Percentiles rank a stretch among this genome's conserved stretches.
These are phyloP conservation scores for Psilocybe azurescens DNA, from an alignment of 768 basidiomycete species.

Conservation along the genomic window DNA sequence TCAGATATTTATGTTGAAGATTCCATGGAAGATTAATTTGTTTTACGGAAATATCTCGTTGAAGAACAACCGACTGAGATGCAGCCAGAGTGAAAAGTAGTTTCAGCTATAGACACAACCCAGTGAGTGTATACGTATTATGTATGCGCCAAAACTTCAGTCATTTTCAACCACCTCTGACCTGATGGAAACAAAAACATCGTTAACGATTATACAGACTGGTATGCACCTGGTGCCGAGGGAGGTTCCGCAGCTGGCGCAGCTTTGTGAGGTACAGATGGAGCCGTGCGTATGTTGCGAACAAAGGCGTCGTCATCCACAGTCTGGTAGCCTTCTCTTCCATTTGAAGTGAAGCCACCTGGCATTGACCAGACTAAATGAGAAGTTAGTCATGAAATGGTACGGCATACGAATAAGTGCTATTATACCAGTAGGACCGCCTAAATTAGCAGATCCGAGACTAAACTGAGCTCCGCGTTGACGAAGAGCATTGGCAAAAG, in stretches of 20 bases:
- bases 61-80: neutral
- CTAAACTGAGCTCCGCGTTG: conserved; percentile 63
- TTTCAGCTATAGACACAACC: neutral
- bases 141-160: too few species aligned
- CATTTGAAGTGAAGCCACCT: conserved; percentile 64
- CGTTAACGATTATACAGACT: conserved; percentile 36
- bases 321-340: conserved; percentile 65
- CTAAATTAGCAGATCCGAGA: conserved; percentile 49
- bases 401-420: neutral
- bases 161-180: too few species aligned
- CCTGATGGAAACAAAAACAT: too few species aligned
- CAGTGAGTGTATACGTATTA: too few species aligned
- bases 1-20: neutral
- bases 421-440: conserved; percentile 60
- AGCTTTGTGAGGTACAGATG: conserved; percentile 26
- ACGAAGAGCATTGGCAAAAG: conserved; percentile 55
- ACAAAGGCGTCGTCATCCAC: conserved; percentile 56
- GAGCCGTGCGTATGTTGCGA: conserved; percentile 31
- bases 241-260: conserved; percentile 27
- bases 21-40: conserved; percentile 13
- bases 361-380: conserved; percentile 80
- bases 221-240: conserved; percentile 46
- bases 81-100: neutral
- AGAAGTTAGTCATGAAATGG: conserved; percentile 11
- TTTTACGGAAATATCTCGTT: neutral